These are phyloP conservation scores for Cornus kousa DNA, from an alignment of 148 eudicot genomes.

Conservation along the genomic window DNA sequence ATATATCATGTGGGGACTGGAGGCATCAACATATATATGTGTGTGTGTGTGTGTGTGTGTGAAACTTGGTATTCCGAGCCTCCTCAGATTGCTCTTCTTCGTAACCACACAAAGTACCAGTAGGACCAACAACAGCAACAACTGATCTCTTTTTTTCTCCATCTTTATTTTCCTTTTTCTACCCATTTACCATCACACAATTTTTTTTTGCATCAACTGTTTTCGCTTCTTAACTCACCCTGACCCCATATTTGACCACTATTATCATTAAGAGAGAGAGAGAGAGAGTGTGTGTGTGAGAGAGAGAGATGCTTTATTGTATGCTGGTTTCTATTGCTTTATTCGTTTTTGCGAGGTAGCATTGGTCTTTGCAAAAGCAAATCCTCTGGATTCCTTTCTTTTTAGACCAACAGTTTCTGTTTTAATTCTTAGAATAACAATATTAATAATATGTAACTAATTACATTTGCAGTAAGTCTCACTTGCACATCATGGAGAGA, in stretches of 20 bases:
- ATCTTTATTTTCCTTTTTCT: neutral
- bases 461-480: neutral
- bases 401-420: constrained; percentile 19
- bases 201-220: neutral
- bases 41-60: neutral
- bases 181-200: neutral
- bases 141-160: neutral
- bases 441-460: neutral
- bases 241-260: neutral
- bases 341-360: constrained; percentile 7
- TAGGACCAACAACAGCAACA: neutral
- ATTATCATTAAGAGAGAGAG: neutral
- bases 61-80: neutral
- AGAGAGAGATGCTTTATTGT: constrained; percentile 14
- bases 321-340: neutral
- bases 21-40: neutral
- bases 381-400: constrained; percentile 33
- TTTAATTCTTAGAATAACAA: neutral
- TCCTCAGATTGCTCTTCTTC: neutral
- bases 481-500: too few species aligned
- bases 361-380: constrained; percentile 48
- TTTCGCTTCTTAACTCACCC: neutral
- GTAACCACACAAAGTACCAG: neutral
- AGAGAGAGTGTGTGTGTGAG: constrained; percentile 6
- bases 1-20: too few species aligned